Base-by-base conservation (phyloP, 169 alveolate species). In the Cryptosporidium xiaoi region DNA sequence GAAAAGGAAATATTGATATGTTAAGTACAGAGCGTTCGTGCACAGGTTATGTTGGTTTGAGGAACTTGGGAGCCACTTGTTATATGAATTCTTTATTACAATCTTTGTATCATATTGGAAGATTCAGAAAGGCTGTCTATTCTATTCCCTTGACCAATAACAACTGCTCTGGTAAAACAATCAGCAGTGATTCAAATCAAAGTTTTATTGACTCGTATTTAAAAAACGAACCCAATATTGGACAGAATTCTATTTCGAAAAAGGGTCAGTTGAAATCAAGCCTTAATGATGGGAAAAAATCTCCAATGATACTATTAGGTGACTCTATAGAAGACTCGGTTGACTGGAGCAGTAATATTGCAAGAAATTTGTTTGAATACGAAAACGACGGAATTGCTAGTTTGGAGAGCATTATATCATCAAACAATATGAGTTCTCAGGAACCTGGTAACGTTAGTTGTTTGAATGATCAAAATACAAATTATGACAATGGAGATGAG, bases 41-140 rank as follows among this genome's bases (percentile, higher is more conserved):
- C 6, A 95, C 98, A 15, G 99, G 99, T 1, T 96, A 91, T 90
- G 99, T 97, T 20, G 99, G 99, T 2, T 69, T 97, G 53, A 95
- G 95, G 68, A 98, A 97, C 90, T 97, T 96, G 58, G 99, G 99
- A 10, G 98, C 99, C 65, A 97, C 99, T 13, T 99, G 99, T 93
- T 99, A 99, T 91, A 97, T 99, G 99, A 99, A 97, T 91, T 98
- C 99, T 44, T 92, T 98, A 44, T 92, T 99, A 60, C 99, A 99
- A 92, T 95, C 98, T 69, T 92, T 99, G 7, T 99, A 94, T 90
- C 98, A 98, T 96, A 96, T 97, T 33, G 98, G 99, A 16, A 93
- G 97, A 51, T 98, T 98, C 90, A 92, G 99, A 71, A 95, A 97
- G 66, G 96, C 97, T 13, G 97, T 95, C 8, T 95, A 94, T 85